These are phyloP conservation scores for Daldinia concentrica DNA, from an alignment of 495 filamentous ascomycete genomes.

Conservation along the genomic window DNA sequence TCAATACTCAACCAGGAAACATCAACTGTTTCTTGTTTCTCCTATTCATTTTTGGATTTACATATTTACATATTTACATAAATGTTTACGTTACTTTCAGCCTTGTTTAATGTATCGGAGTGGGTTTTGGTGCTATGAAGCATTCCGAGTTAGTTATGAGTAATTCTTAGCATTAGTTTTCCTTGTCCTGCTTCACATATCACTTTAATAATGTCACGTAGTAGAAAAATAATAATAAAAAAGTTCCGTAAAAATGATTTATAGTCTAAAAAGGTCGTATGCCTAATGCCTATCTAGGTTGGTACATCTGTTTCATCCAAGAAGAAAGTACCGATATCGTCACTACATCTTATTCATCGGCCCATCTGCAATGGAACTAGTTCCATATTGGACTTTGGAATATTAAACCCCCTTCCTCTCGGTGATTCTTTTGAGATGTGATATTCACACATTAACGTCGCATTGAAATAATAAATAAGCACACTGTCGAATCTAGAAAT, in stretches of 20 bases:
- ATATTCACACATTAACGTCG: constrained; percentile 40
- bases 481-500: constrained; percentile 31
- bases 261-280: neutral
- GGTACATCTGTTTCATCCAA: constrained; percentile 13
- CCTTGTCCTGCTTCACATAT: neutral
- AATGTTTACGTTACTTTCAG: too few species aligned
- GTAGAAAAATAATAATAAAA: neutral
- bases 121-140: neutral
- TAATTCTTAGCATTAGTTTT: neutral
- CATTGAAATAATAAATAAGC: constrained; percentile 31
- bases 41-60: neutral
- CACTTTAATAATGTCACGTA: constrained; percentile 6
- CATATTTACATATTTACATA: too few species aligned
- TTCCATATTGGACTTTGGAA: constrained; percentile 36
- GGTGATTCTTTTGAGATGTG: constrained; percentile 47
- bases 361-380: constrained; percentile 27
- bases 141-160: neutral
- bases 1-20: neutral
- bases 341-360: constrained; percentile 20
- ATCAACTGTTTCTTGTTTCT: constrained; percentile 2
- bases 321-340: constrained; percentile 30
- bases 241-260: constrained; percentile 1
- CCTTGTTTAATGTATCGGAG: neutral
- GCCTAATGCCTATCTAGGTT: neutral
- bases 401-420: constrained; percentile 28